A percentile compares a stretch with the other conserved stretches of the same genome.
These are phyloP conservation scores for Colletotrichum somersetense DNA, from an alignment of 2,329 filamentous ascomycete genomes.

Conservation along the genomic window DNA sequence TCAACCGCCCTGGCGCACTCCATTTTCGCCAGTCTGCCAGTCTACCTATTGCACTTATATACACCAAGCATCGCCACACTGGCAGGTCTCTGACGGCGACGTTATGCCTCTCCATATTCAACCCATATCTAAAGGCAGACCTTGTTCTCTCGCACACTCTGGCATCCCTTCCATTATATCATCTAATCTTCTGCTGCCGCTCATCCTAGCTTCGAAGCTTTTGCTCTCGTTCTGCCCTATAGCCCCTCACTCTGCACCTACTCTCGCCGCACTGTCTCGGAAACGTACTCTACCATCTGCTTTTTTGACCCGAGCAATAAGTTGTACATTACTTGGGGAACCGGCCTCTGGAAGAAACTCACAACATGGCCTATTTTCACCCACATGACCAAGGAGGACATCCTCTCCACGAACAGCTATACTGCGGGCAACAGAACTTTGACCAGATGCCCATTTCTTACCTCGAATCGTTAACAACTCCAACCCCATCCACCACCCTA, in stretches of 20 bases:
- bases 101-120: constrained; percentile 9
- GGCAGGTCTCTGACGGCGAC: constrained; percentile 16
- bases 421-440: constrained; percentile 27
- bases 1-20: constrained; percentile 24
- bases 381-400: constrained; percentile 23
- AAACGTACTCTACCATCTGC: neutral
- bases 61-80: constrained; percentile 25
- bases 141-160: neutral
- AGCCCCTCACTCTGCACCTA: neutral
- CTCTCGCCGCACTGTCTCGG: neutral
- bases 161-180: constrained; percentile 10
- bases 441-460: constrained; percentile 21
- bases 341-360: neutral
- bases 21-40: neutral
- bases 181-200: neutral
- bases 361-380: constrained; percentile 25
- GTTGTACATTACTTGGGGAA: neutral
- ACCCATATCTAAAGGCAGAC: neutral
- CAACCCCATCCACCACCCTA: constrained; percentile 8
- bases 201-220: neutral
- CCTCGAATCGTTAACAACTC: constrained; percentile 6
- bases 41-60: constrained; percentile 30
- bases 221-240: no score
- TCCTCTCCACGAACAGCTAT: constrained; percentile 14
- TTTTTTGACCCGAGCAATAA: neutral